These are phyloP conservation scores for Colletotrichum truncatum DNA, from an alignment of 2,329 filamentous ascomycete genomes.

Conservation along the genomic window DNA sequence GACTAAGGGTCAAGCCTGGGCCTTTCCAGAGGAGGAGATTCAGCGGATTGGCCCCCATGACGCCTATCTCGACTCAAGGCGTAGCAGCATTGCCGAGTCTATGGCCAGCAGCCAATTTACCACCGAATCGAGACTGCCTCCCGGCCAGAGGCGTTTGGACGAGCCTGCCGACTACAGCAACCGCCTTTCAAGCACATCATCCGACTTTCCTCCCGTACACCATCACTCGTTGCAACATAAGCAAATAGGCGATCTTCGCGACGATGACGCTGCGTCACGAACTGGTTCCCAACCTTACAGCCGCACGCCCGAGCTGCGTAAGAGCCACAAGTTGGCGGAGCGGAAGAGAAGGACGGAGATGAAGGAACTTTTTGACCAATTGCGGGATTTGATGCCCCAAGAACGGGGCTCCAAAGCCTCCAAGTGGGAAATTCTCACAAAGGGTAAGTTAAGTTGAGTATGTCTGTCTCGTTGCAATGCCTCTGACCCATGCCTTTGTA, in stretches of 20 bases:
- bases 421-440: conserved; percentile 90
- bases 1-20: conserved; percentile 85
- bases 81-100: conserved; percentile 81
- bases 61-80: conserved; percentile 70
- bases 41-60: conserved; percentile 57
- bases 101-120: conserved; percentile 84
- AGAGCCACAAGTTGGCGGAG: conserved; percentile 88
- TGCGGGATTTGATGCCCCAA: conserved; percentile 81
- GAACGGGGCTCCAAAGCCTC: conserved; percentile 86
- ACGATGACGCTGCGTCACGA: conserved; percentile 62
- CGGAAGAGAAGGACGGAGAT: conserved; percentile 86
- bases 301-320: conserved; percentile 80
- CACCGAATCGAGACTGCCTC: conserved; percentile 75
- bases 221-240: conserved; percentile 82
- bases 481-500: conserved; percentile 40
- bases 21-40: conserved; percentile 79
- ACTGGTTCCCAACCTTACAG: conserved; percentile 79
- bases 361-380: conserved; percentile 86
- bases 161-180: conserved; percentile 60
- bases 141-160: conserved; percentile 77
- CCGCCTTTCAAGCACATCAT: conserved; percentile 59
- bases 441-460: conserved; percentile 69
- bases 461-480: not conserved
- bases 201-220: conserved; percentile 69
- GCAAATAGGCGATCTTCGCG: conserved; percentile 72